Conservation (phyloP, 805 yeast species). For the Kodamaea kakaduensis region DNA sequence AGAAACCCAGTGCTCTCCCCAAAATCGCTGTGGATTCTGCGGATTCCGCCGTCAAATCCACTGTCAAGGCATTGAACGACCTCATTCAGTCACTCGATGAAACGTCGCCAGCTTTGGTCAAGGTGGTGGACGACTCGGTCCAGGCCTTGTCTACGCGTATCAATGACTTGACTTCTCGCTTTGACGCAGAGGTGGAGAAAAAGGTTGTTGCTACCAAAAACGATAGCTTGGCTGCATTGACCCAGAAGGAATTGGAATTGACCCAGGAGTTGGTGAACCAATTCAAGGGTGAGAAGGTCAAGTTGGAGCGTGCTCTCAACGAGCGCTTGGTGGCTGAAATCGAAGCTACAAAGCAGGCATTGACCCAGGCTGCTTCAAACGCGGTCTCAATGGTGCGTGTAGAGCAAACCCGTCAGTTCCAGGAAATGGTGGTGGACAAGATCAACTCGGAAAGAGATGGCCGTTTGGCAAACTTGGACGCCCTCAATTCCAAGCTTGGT, state of each 20-base stretch:
- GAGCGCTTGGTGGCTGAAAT: conserved; percentile 60
- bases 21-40: conserved; percentile 24
- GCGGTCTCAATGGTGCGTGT: conserved; percentile 63
- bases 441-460: conserved; percentile 64
- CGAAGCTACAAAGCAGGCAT: conserved; percentile 58
- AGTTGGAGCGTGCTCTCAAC: conserved; percentile 57
- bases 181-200: conserved; percentile 34
- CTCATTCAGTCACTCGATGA: conserved; percentile 35
- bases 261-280: conserved; percentile 58
- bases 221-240: conserved; percentile 36
- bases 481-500: conserved; percentile 51
- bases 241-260: conserved; percentile 51
- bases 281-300: conserved; percentile 57
- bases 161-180: conserved; percentile 28
- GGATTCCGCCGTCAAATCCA: conserved; percentile 32
- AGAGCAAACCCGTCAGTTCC: conserved; percentile 65
- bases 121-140: conserved; percentile 31
- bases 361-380: conserved; percentile 70
- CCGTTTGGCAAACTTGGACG: conserved; percentile 64
- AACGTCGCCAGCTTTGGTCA: conserved; percentile 25
- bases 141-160: conserved; percentile 29
- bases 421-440: conserved; percentile 50
- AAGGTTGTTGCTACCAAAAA: conserved; percentile 36
- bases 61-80: conserved; percentile 37
- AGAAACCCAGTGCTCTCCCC: conserved; percentile 31